Percentiles rank a stretch among this genome's conserved stretches.
Conservation (phyloP, 2,329 filamentous ascomycete species). For the Macroventuria anomochaeta region DNA sequence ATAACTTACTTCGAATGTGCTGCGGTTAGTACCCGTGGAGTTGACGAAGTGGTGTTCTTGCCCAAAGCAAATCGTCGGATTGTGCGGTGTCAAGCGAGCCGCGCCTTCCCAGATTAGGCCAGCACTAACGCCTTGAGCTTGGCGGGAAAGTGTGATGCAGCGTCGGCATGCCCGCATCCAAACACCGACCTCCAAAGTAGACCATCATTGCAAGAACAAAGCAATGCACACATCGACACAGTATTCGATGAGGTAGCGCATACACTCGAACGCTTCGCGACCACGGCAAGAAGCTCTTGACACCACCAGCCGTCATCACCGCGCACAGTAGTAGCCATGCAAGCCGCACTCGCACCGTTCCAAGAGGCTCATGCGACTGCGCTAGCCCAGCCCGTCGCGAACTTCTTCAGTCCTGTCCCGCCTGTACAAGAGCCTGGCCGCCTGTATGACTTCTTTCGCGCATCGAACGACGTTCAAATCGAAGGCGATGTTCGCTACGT, state of each 20-base stretch:
- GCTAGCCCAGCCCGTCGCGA: constrained; percentile 76
- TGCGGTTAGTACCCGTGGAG: constrained; percentile 52
- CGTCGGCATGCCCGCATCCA: constrained; percentile 6
- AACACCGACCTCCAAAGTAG: constrained; percentile 8
- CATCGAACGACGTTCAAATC: constrained; percentile 70
- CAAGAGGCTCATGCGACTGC: constrained; percentile 67
- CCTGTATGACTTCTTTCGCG: constrained; percentile 73
- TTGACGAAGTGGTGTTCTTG: constrained; percentile 39
- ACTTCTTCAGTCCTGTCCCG: constrained; percentile 74
- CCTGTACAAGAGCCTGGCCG: constrained; percentile 67
- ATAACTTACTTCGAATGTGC: constrained; percentile 61
- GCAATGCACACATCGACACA: constrained; percentile 10
- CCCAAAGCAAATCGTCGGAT: constrained; percentile 10
- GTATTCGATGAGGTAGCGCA: constrained; percentile 11
- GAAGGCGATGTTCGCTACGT: constrained; percentile 73
- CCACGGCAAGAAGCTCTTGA: not conserved
- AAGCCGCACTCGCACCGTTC: constrained; percentile 76
- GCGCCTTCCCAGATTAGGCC: constrained; percentile 22
- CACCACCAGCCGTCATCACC: not conserved
- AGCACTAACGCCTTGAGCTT: constrained; percentile 5
- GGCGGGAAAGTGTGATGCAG: constrained; percentile 9
- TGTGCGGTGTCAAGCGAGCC: constrained; percentile 34
- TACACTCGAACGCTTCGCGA: constrained; percentile 8
- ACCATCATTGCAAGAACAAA: constrained; percentile 4
- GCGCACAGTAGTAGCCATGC: constrained; percentile 60